phyloP scores from a whole-genome alignment of 495 filamentous ascomycete genomes.

The Aspergillus indologenus region DNA sequence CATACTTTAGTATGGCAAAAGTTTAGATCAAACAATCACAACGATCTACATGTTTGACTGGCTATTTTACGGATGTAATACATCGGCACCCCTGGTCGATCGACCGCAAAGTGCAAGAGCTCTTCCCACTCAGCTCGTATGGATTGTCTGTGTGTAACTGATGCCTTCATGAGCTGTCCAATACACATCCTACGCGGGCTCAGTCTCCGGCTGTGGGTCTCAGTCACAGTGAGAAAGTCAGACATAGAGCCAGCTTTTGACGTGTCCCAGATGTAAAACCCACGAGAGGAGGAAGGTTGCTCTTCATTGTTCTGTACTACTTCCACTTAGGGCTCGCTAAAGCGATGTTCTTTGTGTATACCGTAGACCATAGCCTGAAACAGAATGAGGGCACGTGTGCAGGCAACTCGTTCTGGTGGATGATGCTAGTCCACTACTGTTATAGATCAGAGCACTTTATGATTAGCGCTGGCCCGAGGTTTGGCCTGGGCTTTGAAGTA shows the following conservation, averaged over 20 bases:
- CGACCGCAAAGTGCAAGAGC: neutral
- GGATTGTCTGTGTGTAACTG: neutral
- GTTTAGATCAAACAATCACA: neutral
- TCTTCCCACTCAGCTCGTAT: neutral
- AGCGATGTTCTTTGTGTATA: neutral
- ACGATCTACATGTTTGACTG: neutral
- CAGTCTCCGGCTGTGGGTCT: neutral
- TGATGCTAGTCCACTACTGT: neutral
- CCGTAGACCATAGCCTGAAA: neutral
- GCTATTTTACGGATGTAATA: neutral
- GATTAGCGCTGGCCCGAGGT: neutral
- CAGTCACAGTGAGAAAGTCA: neutral
- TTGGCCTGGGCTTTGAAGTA: neutral
- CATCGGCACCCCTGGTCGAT: neutral
- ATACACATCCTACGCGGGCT: neutral
- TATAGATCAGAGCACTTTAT: neutral
- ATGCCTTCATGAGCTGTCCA: neutral
- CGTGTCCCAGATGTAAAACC: no score
- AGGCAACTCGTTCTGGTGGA: neutral
- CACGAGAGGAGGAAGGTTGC: neutral
- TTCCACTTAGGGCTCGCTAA: neutral
- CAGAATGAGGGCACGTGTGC: no score
- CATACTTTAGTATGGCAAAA: slow-evolving; percentile 1
- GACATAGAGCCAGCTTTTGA: no score
- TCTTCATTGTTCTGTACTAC: neutral